phyloP scores from a whole-genome alignment of 2,329 filamentous ascomycete species.

The Aureobasidium sp. region DNA sequence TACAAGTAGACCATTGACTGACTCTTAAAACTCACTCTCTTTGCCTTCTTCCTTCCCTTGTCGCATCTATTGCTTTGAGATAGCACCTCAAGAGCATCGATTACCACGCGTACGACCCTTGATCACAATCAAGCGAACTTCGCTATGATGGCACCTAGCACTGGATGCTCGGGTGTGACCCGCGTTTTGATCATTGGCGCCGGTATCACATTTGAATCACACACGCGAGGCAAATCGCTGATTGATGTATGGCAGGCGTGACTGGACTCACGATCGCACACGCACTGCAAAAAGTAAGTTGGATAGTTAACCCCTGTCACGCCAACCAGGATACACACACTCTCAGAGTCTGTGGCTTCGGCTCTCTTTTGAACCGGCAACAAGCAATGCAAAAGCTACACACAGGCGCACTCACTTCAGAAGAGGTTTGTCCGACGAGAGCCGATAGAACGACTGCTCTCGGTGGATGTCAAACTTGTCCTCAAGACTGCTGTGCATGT shows the following conservation, averaged over 20 bases:
- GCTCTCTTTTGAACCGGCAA: not conserved
- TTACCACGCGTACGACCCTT: not conserved
- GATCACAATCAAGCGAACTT: not conserved
- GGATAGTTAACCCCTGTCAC: not conserved
- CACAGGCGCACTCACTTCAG: not conserved
- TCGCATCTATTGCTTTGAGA: not conserved
- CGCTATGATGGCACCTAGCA: not conserved
- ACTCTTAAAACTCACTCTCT: not conserved
- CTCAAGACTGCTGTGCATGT: not conserved
- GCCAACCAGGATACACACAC: not conserved
- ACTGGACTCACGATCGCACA: conserved; percentile 24
- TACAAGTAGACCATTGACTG: not conserved
- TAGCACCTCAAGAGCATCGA: not conserved
- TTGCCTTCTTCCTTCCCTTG: not conserved
- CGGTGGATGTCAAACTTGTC: not conserved
- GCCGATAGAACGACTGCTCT: not conserved
- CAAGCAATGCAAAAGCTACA: not conserved
- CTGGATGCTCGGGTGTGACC: not conserved
- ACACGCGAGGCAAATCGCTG: not conserved
- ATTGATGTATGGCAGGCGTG: conserved; percentile 15
- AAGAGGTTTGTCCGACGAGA: no score
- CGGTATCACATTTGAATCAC: not conserved
- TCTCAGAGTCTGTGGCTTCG: not conserved
- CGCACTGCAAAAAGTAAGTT: conserved; percentile 21
- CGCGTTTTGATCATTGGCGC: conserved; percentile 25